Conservation (phyloP, 306 rosid genomes). For the Morella rubra region DNA sequence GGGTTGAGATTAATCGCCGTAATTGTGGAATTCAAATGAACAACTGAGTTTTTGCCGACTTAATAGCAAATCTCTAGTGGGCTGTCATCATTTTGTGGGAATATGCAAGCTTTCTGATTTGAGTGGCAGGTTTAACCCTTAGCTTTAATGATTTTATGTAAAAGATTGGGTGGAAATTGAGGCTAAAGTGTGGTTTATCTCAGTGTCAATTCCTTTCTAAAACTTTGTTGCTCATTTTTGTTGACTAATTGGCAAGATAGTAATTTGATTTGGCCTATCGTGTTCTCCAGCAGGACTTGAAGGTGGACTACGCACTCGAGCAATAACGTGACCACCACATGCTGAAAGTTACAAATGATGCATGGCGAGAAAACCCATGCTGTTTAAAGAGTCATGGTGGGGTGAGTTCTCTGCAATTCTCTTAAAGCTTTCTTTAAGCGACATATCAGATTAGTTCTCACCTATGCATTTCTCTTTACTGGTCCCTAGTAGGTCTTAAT, state of each 20-base stretch:
- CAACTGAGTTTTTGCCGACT: not conserved
- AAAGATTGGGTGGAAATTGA: not conserved
- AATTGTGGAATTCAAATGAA: not conserved
- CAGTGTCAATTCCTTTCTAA: not conserved
- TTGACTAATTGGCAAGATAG: not conserved
- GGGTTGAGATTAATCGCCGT: slow-evolving; percentile 22
- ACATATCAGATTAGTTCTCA: not conserved
- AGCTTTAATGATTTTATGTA: not conserved
- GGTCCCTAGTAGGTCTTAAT: not conserved
- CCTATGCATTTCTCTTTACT: not conserved
- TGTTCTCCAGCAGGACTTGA: not conserved
- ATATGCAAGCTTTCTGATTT: not conserved
- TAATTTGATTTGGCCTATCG: not conserved
- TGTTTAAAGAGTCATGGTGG: not conserved
- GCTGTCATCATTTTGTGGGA: not conserved
- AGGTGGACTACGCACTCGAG: not conserved
- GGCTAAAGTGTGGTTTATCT: not conserved
- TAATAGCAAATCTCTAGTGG: not conserved
- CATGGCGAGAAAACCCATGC: not conserved
- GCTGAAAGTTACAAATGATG: not conserved
- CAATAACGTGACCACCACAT: no score
- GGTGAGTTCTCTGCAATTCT: not conserved
- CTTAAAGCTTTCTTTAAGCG: not conserved
- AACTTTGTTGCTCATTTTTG: not conserved
- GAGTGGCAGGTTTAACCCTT: not conserved